These are phyloP conservation scores for Vigna mungo DNA, from an alignment of 306 rosid species.

Conservation along the genomic window DNA sequence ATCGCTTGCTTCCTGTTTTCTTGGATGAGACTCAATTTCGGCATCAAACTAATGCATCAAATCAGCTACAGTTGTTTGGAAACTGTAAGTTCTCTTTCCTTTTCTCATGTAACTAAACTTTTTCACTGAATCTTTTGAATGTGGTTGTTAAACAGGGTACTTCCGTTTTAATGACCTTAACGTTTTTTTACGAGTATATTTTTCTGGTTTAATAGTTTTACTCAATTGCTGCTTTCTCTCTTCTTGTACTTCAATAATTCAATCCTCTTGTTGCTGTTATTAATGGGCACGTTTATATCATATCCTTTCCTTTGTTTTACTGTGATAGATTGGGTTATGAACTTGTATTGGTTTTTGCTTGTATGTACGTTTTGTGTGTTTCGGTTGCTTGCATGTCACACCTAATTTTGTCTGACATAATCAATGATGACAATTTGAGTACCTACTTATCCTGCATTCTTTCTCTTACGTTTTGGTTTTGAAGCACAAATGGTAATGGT, in stretches of 20 bases:
- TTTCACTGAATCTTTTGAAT: not conserved
- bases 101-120: conserved; percentile 16
- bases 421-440: not conserved
- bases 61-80: conserved; percentile 83
- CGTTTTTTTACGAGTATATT: conserved; percentile 23
- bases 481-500: conserved; percentile 1
- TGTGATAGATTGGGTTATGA: not conserved
- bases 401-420: conserved; percentile 7
- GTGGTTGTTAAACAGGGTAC: conserved; percentile 23
- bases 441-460: not conserved
- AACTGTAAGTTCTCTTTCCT: conserved; percentile 62
- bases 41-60: conserved; percentile 69
- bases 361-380: conserved; percentile 5
- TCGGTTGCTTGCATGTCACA: not conserved
- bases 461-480: not conserved
- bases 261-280: not conserved
- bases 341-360: conserved; percentile 10
- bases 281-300: not conserved
- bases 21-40: conserved; percentile 63
- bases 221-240: not conserved
- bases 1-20: conserved; percentile 74
- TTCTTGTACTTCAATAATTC: conserved; percentile 2
- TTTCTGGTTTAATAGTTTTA: conserved; percentile 17
- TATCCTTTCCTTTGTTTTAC: not conserved
- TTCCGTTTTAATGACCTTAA: conserved; percentile 23